phyloP scores from a whole-genome alignment of 177 flowering plant species.

The Tripterygium wilfordii region DNA sequence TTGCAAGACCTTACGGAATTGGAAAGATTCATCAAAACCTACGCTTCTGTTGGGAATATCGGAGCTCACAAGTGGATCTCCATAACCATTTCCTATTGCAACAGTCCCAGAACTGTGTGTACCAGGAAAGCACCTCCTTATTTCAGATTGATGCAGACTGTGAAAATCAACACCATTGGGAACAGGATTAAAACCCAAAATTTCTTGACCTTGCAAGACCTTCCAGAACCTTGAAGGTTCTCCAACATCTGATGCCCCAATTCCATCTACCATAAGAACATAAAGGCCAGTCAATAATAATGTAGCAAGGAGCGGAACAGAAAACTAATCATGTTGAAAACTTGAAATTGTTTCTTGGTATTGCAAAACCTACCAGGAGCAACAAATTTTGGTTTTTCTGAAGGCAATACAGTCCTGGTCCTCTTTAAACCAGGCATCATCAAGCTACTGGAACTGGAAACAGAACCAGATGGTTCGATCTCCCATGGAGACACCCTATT shows the following conservation, averaged over 20 bases:
- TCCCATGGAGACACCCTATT: constrained; percentile 97
- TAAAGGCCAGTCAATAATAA: background rate
- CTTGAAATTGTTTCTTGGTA: too few species aligned
- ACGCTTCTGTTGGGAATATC: constrained; percentile 26
- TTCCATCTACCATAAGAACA: constrained; percentile 41
- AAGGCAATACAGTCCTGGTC: constrained; percentile 48
- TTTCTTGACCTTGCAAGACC: constrained; percentile 99
- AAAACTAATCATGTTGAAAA: too few species aligned
- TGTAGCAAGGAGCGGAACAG: background rate
- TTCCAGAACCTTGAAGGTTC: constrained; percentile 83
- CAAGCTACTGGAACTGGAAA: constrained; percentile 38
- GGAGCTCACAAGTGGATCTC: constrained; percentile 24
- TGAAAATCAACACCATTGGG: constrained; percentile 32
- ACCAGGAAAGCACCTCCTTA: constrained; percentile 37
- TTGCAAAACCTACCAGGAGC: constrained; percentile 44
- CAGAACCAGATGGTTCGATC: constrained; percentile 62
- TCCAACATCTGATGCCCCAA: constrained; percentile 58
- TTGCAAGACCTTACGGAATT: constrained; percentile 96
- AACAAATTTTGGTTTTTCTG: constrained; percentile 41
- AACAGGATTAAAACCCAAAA: constrained; percentile 38
- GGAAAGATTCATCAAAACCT: constrained; percentile 59
- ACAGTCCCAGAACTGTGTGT: constrained; percentile 23
- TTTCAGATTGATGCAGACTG: constrained; percentile 37
- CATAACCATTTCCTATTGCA: constrained; percentile 22
- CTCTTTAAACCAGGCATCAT: constrained; percentile 54